Base-by-base conservation (phyloP, 306 rosid species). In the Quercus dentata region DNA sequence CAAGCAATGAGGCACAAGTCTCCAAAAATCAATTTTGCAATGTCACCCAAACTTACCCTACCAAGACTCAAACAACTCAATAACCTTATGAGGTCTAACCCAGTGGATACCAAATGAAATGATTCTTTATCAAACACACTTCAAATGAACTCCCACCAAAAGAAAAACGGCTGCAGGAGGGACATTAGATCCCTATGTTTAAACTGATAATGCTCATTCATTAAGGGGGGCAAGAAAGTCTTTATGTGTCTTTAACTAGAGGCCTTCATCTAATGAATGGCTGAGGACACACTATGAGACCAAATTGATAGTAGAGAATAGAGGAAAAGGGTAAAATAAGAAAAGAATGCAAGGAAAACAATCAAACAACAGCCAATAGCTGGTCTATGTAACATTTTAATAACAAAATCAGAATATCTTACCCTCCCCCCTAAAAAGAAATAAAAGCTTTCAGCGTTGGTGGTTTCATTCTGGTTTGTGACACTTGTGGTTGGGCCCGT, bases 401-500 rank as follows among this genome's bases (percentile, higher is more conserved):
- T 59, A 59, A 59, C 65, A 59, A 59, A 23, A 59, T 59, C 17
- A 9, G 18, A 59, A 23, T 59, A 4, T 23, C 30, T 59, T 59
- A 10, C 28, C 63, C 23, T 9, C 28, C 63, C 28, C 63, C 63
- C 63, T 8, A 57, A 21, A 21, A 20, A 57, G 10, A 57, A 57
- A 21, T 41, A 8, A 41, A 41, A 41, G 12, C 46, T 63, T 46
- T 35, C 87, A 1, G 76, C 76, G 11, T 71, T 87, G 86, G 52
- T 80, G 33, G 6, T 82, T 12, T 69, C 78, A 4, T 65, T 80
- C 14, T 80, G 83, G 79, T 19, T 63, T 6, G 73, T 85, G 85
- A 87, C 85, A 56, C 67, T 77, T 2, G 61, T 76, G 13, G 68
- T 85, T 15, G 88, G 85, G 15, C 87, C 88, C 3, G 67, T 83